A percentile compares a stretch with the other conserved stretches of the same genome.
These are phyloP conservation scores for Penicillium sp. DNA, from an alignment of 2,329 filamentous ascomycete species.

Conservation along the genomic window DNA sequence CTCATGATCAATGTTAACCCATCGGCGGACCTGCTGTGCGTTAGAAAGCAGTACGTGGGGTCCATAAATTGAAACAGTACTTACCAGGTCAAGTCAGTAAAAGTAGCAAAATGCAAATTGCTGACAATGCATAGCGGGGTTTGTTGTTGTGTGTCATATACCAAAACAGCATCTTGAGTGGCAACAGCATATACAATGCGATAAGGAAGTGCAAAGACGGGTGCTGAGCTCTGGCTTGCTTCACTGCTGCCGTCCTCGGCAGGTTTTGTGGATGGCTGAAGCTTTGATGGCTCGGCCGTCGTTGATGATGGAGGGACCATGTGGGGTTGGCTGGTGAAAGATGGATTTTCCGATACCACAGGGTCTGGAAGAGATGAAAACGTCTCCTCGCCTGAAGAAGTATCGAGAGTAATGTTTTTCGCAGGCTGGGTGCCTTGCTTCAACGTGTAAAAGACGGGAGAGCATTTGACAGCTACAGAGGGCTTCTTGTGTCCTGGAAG, in stretches of 20 bases:
- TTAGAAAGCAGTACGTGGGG: slow-evolving; percentile 17
- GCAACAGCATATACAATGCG: slow-evolving; percentile 95
- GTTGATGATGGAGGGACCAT: slow-evolving; percentile 72
- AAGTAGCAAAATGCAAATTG: slow-evolving; percentile 95
- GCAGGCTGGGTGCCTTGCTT: slow-evolving; percentile 67
- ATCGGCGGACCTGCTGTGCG: slow-evolving; percentile 64
- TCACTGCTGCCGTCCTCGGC: slow-evolving; percentile 51
- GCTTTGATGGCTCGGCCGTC: slow-evolving; percentile 49
- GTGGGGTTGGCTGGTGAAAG: slow-evolving; percentile 43
- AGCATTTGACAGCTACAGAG: slow-evolving; percentile 92
- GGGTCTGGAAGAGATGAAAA: slow-evolving; percentile 84
- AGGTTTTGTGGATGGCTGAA: slow-evolving; percentile 53
- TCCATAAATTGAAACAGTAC: slow-evolving; percentile 29
- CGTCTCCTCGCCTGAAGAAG: slow-evolving; percentile 78
- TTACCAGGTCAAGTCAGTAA: slow-evolving; percentile 94
- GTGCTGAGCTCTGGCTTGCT: slow-evolving; percentile 53
- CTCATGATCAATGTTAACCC: slow-evolving; percentile 82
- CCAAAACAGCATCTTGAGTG: slow-evolving; percentile 88
- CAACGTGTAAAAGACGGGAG: slow-evolving; percentile 80
- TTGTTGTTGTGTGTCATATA: slow-evolving; percentile 97
- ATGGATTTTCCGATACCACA: slow-evolving; percentile 57
- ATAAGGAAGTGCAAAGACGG: slow-evolving; percentile 81
- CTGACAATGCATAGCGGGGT: slow-evolving; percentile 92
- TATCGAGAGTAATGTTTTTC: slow-evolving; percentile 91
- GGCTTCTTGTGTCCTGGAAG: slow-evolving; percentile 97